phyloP scores from a whole-genome alignment of 1,284 basidiomycete genomes.

The Mycosarcoma maydis region DNA sequence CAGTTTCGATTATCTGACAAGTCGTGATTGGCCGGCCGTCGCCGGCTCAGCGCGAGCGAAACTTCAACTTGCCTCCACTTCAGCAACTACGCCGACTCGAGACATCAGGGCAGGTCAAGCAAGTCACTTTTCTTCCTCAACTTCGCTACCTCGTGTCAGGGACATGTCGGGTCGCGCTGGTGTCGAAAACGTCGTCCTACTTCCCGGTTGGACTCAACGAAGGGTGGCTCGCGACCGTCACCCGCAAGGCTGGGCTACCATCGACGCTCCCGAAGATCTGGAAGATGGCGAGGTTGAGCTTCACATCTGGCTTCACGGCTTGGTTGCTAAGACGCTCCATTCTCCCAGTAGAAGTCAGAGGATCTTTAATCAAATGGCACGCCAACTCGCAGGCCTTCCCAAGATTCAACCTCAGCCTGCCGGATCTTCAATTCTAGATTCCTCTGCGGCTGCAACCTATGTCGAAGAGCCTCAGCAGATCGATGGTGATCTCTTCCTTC shows the following conservation, averaged over 20 bases:
- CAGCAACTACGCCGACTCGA: not conserved
- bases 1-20: conserved; percentile 36
- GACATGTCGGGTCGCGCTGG: conserved; percentile 30
- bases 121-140: conserved; percentile 12
- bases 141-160: conserved; percentile 13
- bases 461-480: conserved; percentile 39
- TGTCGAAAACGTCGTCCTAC: conserved; percentile 29
- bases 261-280: conserved; percentile 44
- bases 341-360: conserved; percentile 41
- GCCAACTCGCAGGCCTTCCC: conserved; percentile 44
- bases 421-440: conserved; percentile 15
- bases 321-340: conserved; percentile 28
- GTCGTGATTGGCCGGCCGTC: conserved; percentile 37
- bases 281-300: conserved; percentile 51
- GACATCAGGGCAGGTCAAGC: conserved; percentile 3
- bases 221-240: conserved; percentile 45
- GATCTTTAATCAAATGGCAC: conserved; percentile 52
- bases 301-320: conserved; percentile 36
- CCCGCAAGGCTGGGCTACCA: conserved; percentile 40
- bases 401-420: conserved; percentile 19
- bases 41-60: conserved; percentile 26
- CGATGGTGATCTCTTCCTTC: not conserved
- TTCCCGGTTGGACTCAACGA: conserved; percentile 48
- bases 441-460: conserved; percentile 12
- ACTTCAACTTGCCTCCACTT: conserved; percentile 17